A percentile compares a stretch with the other conserved stretches of the same genome.
Conservation (phyloP, 2,329 filamentous ascomycete species). For the Nakataea oryzae region DNA sequence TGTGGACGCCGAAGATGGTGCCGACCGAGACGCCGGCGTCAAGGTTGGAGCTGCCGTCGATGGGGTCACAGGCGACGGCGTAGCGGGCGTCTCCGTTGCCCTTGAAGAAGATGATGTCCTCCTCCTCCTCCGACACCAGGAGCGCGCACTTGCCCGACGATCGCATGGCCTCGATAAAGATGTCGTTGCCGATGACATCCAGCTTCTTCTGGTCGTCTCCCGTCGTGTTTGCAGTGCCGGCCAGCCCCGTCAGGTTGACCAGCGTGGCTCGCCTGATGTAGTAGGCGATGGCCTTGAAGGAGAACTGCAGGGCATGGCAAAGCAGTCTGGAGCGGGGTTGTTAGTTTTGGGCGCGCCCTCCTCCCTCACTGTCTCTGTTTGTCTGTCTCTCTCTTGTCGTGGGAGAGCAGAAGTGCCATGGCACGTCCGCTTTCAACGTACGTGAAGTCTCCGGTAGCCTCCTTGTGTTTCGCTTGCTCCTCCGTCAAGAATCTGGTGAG, state of each 20-base stretch:
- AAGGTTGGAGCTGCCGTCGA: conserved; percentile 94
- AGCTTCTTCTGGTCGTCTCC: conserved; percentile 99
- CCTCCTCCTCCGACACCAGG: conserved; percentile 96
- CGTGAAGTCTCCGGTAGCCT: conserved; percentile 98
- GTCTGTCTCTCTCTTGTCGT: conserved; percentile 5
- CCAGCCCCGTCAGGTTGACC: conserved; percentile 90
- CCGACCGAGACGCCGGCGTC: conserved; percentile 96
- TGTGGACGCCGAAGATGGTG: conserved; percentile 93
- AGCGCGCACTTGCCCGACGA: conserved; percentile 84
- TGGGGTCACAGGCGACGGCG: conserved; percentile 93
- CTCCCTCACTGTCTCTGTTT: conserved; percentile 7
- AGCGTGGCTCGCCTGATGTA: conserved; percentile 94
- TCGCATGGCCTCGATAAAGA: conserved; percentile 93
- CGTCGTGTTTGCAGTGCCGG: conserved; percentile 87
- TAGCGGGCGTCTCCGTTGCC: conserved; percentile 52
- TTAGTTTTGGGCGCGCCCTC: conserved; percentile 5
- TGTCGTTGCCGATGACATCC: conserved; percentile 95
- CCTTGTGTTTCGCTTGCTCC: conserved; percentile 85
- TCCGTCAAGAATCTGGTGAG: conserved; percentile 93
- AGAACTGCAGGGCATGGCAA: conserved; percentile 96
- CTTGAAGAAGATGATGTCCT: conserved; percentile 75
- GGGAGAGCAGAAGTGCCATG: neutral
- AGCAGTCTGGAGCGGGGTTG: conserved; percentile 52
- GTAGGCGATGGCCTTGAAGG: conserved; percentile 99
- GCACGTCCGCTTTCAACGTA: conserved; percentile 34